Evolutionary conservation across 371 early-diverging fungal species (phyloP).

Genomic region (Mortierella sp.): DNA sequence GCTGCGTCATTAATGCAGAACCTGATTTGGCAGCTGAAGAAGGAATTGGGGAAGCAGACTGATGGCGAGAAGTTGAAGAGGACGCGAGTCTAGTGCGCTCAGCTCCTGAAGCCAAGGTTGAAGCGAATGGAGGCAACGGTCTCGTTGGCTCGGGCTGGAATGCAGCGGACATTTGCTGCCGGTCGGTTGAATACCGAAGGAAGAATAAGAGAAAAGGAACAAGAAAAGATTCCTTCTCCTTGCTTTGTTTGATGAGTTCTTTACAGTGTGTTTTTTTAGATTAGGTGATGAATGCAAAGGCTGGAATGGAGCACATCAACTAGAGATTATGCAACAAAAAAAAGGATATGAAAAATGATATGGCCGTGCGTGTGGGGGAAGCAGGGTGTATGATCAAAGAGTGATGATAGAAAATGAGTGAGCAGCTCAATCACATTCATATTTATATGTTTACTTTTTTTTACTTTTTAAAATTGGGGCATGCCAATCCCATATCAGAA

Average conservation of each 20-base stretch:
- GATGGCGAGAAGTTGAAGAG: slow-evolving; percentile 3
- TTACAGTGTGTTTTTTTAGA: neutral
- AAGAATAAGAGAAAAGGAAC: neutral
- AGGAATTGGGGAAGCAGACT: slow-evolving; percentile 2
- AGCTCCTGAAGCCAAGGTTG: slow-evolving; percentile 28
- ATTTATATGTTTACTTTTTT: neutral
- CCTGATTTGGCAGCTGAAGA: neutral
- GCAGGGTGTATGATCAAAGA: neutral
- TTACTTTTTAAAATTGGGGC: no score
- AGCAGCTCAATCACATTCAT: neutral
- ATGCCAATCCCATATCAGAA: no score
- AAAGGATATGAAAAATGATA: neutral
- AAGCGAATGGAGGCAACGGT: slow-evolving; percentile 41
- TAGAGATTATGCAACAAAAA: neutral
- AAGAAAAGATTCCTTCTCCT: neutral
- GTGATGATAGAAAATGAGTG: neutral
- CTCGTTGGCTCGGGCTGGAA: slow-evolving; percentile 42
- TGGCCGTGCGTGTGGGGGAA: neutral
- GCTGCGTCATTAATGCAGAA: neutral
- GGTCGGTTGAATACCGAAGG: neutral
- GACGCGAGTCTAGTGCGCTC: slow-evolving; percentile 30
- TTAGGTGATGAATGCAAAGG: neutral
- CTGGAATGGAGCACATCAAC: neutral
- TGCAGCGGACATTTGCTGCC: slow-evolving; percentile 32
- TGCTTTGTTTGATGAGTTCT: neutral